phyloP scores from a whole-genome alignment of 2,329 filamentous ascomycete species.

The Claviceps sp. region DNA sequence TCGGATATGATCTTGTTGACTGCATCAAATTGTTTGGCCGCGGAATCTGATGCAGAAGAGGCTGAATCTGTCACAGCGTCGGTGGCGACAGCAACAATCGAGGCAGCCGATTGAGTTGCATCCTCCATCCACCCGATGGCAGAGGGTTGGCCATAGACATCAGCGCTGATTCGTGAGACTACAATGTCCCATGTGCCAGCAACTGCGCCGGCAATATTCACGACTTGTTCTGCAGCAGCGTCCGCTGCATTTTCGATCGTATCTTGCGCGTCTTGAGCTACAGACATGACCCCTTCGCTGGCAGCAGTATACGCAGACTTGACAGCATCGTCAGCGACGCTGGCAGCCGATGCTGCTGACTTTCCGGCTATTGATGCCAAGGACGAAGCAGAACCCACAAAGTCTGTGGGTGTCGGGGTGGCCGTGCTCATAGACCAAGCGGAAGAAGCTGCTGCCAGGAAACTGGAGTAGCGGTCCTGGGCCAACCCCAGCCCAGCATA shows the following conservation, averaged over 20 bases:
- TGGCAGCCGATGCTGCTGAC: conserved; percentile 31
- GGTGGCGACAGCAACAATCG: conserved; percentile 49
- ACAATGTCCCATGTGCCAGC: conserved; percentile 26
- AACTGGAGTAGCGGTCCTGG: conserved; percentile 66
- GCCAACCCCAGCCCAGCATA: conserved; percentile 68
- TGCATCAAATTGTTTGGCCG: conserved; percentile 51
- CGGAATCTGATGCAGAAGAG: conserved; percentile 44
- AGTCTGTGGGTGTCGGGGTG: conserved; percentile 45
- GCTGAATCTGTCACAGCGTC: conserved; percentile 24
- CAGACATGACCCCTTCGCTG: conserved; percentile 27
- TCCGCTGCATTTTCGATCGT: conserved; percentile 30
- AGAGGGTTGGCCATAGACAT: conserved; percentile 55
- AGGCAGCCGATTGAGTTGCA: conserved; percentile 33
- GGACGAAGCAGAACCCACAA: conserved; percentile 33
- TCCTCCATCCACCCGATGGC: conserved; percentile 43
- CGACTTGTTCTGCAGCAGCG: conserved; percentile 27
- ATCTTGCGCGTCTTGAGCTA: conserved; percentile 24
- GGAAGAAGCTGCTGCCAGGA: conserved; percentile 57
- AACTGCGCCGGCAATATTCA: conserved; percentile 23
- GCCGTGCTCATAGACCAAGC: conserved; percentile 45
- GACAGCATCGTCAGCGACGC: conserved; percentile 34
- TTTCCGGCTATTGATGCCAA: conserved; percentile 35
- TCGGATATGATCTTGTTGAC: conserved; percentile 64
- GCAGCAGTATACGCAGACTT: conserved; percentile 37
- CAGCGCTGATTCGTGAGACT: conserved; percentile 51